These are phyloP conservation scores for Coemansia sp. DNA, from an alignment of 192 early-diverging fungal genomes.

Conservation along the genomic window DNA sequence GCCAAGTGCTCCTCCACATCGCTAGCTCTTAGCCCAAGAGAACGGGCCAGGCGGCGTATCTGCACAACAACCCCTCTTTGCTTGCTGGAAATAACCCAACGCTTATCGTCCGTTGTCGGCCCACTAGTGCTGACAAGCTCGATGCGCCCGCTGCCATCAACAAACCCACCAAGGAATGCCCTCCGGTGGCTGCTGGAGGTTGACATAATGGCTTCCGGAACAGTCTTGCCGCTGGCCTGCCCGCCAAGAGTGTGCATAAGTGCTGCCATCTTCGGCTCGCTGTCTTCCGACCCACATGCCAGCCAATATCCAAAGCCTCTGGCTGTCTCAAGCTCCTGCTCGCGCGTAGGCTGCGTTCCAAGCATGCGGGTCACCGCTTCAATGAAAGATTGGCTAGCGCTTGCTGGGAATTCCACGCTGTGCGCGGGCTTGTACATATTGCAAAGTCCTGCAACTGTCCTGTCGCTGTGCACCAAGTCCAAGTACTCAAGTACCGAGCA, in stretches of 20 bases:
- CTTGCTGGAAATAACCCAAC: constrained; percentile 17
- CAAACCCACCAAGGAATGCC: constrained; percentile 42
- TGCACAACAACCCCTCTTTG: constrained; percentile 13
- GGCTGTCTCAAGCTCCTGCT: constrained; percentile 28
- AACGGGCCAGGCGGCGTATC: constrained; percentile 36
- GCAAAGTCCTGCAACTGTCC: constrained; percentile 21
- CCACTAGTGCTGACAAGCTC: neutral
- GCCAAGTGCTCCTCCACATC: constrained; percentile 4
- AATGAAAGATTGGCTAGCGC: constrained; percentile 25
- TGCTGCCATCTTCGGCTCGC: neutral
- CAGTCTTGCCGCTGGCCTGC: neutral
- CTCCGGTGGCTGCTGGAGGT: constrained; percentile 27
- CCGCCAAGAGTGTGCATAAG: constrained; percentile 7
- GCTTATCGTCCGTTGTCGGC: constrained; percentile 1
- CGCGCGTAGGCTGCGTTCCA: constrained; percentile 12
- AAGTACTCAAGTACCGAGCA: constrained; percentile 46
- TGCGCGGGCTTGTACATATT: constrained; percentile 35
- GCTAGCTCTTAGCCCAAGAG: constrained; percentile 31
- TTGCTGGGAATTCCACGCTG: constrained; percentile 35
- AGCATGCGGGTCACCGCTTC: constrained; percentile 13
- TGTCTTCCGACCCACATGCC: constrained; percentile 4
- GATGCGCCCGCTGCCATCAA: constrained; percentile 21
- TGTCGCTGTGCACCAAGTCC: constrained; percentile 25
- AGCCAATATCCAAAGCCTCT: constrained; percentile 41
- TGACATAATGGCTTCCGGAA: constrained; percentile 38